Percentiles rank a stretch among this genome's conserved stretches.
These are phyloP conservation scores for Pedinophyceae sp. DNA, from an alignment of 139 green algal species.

Conservation along the genomic window DNA sequence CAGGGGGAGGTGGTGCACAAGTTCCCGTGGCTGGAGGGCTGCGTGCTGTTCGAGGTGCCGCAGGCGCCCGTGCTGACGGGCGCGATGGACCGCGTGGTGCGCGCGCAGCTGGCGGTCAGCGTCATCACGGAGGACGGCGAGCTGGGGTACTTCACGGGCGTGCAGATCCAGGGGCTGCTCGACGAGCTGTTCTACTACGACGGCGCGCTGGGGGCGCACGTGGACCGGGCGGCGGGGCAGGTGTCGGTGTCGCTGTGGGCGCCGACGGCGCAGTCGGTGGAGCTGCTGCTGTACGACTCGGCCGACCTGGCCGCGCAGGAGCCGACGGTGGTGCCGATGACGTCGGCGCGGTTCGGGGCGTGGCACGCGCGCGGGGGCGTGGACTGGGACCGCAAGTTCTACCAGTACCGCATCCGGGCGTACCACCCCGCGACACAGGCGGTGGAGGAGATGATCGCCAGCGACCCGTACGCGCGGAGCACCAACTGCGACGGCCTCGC, in stretches of 20 bases:
- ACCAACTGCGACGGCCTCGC: constrained; percentile 36
- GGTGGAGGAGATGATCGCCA: constrained; percentile 28
- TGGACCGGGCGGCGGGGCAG: not conserved
- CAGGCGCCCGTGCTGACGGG: no score
- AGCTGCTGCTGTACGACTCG: constrained; percentile 40
- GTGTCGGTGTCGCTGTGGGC: constrained; percentile 41
- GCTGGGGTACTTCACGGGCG: constrained; percentile 28
- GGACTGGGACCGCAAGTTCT: constrained; percentile 36
- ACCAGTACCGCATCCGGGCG: constrained; percentile 45
- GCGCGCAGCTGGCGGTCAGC: constrained; percentile 1
- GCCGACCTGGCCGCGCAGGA: constrained; percentile 9
- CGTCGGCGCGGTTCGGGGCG: constrained; percentile 13
- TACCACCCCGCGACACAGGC: constrained; percentile 40
- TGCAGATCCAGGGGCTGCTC: constrained; percentile 49
- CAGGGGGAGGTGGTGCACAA: no score
- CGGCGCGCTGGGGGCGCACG: constrained; percentile 34
- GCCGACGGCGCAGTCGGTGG: constrained; percentile 52
- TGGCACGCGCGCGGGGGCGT: constrained; percentile 20
- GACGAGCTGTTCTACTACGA: constrained; percentile 52
- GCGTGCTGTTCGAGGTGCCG: no score
- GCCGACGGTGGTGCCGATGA: constrained; percentile 14
- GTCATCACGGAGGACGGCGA: constrained; percentile 5
- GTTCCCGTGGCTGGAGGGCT: no score
- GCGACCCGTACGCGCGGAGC: constrained; percentile 63
- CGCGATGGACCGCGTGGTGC: no score